phyloP scores from a whole-genome alignment of 169 alveolate genomes.

The Cryptosporidium parvum region DNA sequence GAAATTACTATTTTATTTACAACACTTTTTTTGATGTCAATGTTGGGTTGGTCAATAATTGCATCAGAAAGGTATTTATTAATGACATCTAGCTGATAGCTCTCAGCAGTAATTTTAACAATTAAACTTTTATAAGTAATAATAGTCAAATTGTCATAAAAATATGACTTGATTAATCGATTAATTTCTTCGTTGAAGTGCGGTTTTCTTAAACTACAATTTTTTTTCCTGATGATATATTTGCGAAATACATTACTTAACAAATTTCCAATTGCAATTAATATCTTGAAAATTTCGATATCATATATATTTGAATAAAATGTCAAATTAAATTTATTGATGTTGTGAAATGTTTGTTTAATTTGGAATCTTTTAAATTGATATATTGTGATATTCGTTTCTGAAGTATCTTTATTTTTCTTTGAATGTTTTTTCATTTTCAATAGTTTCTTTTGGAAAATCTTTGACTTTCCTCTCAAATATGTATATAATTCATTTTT shows the following conservation, averaged over 20 bases:
- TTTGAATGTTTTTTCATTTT: not conserved
- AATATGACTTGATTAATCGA: not conserved
- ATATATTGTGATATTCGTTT: not conserved
- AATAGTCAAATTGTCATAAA: not conserved
- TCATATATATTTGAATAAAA: constrained; percentile 2
- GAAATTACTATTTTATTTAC: constrained; percentile 14
- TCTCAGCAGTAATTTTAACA: not conserved
- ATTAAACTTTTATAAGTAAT: constrained; percentile 37
- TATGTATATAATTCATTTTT: constrained; percentile 28
- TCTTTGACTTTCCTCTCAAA: not conserved
- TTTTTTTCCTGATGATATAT: not conserved
- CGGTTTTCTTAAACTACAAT: not conserved
- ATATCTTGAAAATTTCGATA: not conserved
- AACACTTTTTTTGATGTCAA: not conserved
- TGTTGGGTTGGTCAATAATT: not conserved
- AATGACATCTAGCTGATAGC: constrained; percentile 3
- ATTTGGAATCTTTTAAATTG: not conserved
- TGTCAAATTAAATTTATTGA: not conserved
- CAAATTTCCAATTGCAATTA: not conserved
- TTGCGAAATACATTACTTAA: not conserved
- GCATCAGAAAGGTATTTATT: not conserved
- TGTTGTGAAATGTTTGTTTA: not conserved
- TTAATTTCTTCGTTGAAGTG: not conserved
- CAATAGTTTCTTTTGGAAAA: not conserved
- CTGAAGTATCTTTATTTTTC: not conserved